Conservation (phyloP, 768 basidiomycete species). For the Lactarius evosmus region DNA sequence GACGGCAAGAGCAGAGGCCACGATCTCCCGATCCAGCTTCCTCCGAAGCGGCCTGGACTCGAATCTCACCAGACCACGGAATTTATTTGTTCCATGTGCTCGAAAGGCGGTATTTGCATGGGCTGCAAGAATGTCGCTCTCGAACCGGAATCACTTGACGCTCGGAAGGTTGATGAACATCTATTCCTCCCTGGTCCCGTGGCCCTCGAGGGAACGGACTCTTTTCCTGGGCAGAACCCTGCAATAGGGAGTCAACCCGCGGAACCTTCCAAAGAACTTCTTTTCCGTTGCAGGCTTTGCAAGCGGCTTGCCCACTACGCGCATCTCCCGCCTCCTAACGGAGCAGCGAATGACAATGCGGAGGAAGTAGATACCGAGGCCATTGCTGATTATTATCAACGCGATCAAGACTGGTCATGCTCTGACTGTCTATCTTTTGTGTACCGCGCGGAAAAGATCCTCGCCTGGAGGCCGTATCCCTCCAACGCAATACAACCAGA, state of each 20-base stretch:
- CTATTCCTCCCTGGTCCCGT: not conserved
- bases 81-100: conserved; percentile 73
- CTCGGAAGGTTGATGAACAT: conserved; percentile 7
- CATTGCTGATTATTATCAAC: conserved; percentile 63
- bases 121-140: conserved; percentile 60
- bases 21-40: not conserved
- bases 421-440: conserved; percentile 72
- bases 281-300: conserved; percentile 84
- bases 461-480: conserved; percentile 89
- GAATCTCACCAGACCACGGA: conserved; percentile 58
- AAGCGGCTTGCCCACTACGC: conserved; percentile 79
- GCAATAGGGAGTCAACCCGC: not conserved
- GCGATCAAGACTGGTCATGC: conserved; percentile 59
- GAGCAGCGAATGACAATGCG: conserved; percentile 34
- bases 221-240: not conserved
- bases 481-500: conserved; percentile 55
- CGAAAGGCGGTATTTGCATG: conserved; percentile 77
- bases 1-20: conserved; percentile 2
- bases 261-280: conserved; percentile 40
- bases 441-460: conserved; percentile 73
- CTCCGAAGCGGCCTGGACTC: conserved; percentile 24
- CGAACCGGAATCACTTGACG: conserved; percentile 40
- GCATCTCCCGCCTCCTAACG: conserved; percentile 56
- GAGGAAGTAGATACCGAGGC: conserved; percentile 35
- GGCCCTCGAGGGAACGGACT: not conserved